phyloP scores from a whole-genome alignment of 1,284 basidiomycete genomes.

The Ceratobasidium sp. region DNA sequence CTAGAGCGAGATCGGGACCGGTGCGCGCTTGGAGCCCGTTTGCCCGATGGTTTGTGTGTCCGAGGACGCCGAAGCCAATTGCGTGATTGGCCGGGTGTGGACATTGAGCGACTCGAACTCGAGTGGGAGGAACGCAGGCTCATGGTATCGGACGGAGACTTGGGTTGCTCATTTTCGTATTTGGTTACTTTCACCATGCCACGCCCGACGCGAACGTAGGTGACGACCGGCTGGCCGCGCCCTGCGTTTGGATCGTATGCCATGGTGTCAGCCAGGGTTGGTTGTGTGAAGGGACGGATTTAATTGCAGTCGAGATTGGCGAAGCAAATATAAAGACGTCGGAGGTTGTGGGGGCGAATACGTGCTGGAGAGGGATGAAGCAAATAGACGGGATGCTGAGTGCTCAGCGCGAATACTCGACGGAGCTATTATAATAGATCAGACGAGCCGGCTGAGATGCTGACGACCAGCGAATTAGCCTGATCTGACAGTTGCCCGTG shows the following conservation, averaged over 20 bases:
- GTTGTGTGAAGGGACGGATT: background rate
- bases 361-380: background rate
- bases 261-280: slow-evolving; percentile 24
- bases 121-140: slow-evolving; percentile 25
- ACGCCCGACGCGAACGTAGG: slow-evolving; percentile 42
- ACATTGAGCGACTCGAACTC: slow-evolving; percentile 25
- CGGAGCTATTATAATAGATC: slow-evolving; percentile 23
- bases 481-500: slow-evolving; percentile 10
- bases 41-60: slow-evolving; percentile 8
- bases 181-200: slow-evolving; percentile 46
- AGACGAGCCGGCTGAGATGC: slow-evolving; percentile 6
- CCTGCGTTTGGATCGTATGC: slow-evolving; percentile 28
- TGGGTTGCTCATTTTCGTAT: slow-evolving; percentile 44
- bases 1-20: slow-evolving; percentile 40
- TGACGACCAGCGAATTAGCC: slow-evolving; percentile 2
- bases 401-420: background rate
- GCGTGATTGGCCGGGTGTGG: slow-evolving; percentile 29
- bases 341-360: background rate
- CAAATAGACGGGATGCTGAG: background rate
- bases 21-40: slow-evolving; percentile 33
- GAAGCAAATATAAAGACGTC: background rate
- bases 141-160: slow-evolving; percentile 34
- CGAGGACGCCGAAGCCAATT: slow-evolving; percentile 31
- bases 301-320: slow-evolving; percentile 5
- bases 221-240: slow-evolving; percentile 35